phyloP scores from a whole-genome alignment of 306 rosid species.

The Medicago truncatula region MtrunA17r5.0-ANR NC_053045.1:14016001-14016500 shows the following conservation, averaged over 20 bases:
- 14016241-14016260: constrained; percentile 72
- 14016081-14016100: constrained; percentile 61
- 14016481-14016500: constrained; percentile 44
- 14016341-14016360: constrained; percentile 54
- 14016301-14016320: constrained; percentile 77
- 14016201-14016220: constrained; percentile 67
- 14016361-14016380: constrained; percentile 67
- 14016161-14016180: constrained; percentile 65
- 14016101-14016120: constrained; percentile 61
- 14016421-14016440: constrained; percentile 63
- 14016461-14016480: constrained; percentile 53
- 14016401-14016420: constrained; percentile 76
- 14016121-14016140: constrained; percentile 67
- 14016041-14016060: constrained; percentile 61
- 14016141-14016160: constrained; percentile 65
- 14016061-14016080: constrained; percentile 87
- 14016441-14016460: constrained; percentile 73
- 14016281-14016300: constrained; percentile 83
- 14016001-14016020: constrained; percentile 75
- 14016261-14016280: constrained; percentile 53
- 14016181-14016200: constrained; percentile 73
- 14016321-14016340: constrained; percentile 43
- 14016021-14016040: constrained; percentile 67
- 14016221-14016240: constrained; percentile 64
- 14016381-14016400: constrained; percentile 69